Percentiles rank a stretch among this genome's conserved stretches.
phyloP scores from a whole-genome alignment of 106 monocot genomes.

The Phalaenopsis aphrodite region DNA sequence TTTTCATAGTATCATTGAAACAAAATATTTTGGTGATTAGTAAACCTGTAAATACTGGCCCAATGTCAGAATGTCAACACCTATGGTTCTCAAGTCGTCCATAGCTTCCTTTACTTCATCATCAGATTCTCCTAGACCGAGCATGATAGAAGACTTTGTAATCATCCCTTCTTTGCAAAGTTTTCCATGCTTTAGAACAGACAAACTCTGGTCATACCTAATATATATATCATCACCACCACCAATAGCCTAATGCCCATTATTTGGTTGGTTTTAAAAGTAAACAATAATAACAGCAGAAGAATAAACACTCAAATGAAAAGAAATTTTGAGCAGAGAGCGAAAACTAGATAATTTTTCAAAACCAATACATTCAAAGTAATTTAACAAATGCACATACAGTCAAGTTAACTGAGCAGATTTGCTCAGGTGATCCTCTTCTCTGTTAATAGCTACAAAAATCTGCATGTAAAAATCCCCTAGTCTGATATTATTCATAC shows the following conservation, averaged over 20 bases:
- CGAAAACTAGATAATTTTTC: not conserved
- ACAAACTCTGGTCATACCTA: conserved; percentile 89
- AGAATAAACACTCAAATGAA: not conserved
- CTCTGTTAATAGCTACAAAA: not conserved
- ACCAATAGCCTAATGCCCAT: no score
- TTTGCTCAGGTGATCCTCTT: not conserved
- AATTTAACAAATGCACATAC: not conserved
- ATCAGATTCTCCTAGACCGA: conserved; percentile 91
- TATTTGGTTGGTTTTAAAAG: not conserved
- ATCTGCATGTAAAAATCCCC: not conserved
- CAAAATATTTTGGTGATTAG: not conserved
- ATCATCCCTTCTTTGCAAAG: conserved; percentile 71
- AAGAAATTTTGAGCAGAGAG: not conserved
- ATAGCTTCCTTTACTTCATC: conserved; percentile 81
- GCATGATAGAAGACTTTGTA: conserved; percentile 89
- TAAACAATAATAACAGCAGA: no score
- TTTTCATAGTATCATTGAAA: not conserved
- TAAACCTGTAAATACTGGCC: conserved; percentile 93
- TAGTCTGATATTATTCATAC: not conserved
- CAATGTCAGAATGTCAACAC: conserved; percentile 85
- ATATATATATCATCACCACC: not conserved
- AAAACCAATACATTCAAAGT: not conserved
- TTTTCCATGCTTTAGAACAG: conserved; percentile 90
- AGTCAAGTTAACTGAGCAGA: not conserved
- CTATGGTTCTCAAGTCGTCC: conserved; percentile 74